phyloP scores from a whole-genome alignment of 495 filamentous ascomycete genomes.

The Darksidea phi region DNA sequence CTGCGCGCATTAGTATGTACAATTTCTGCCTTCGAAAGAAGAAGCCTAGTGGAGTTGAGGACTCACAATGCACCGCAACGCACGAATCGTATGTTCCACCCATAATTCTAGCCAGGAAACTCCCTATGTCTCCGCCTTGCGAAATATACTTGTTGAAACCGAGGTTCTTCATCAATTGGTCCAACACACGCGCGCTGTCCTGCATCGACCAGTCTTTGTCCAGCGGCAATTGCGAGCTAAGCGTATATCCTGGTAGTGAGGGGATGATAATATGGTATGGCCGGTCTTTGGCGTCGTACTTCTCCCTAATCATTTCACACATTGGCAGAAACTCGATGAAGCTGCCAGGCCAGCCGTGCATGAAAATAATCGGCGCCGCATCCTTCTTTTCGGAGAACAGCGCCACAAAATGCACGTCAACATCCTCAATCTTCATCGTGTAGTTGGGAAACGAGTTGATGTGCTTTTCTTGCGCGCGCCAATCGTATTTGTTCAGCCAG shows the following conservation, averaged over 20 bases:
- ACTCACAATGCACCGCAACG: slow-evolving; percentile 47
- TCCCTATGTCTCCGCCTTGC: slow-evolving; percentile 68
- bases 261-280: slow-evolving; percentile 69
- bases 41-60: neutral
- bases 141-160: slow-evolving; percentile 62
- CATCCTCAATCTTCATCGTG: slow-evolving; percentile 50
- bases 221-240: slow-evolving; percentile 55
- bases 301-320: slow-evolving; percentile 47
- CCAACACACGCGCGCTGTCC: slow-evolving; percentile 51
- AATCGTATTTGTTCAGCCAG: slow-evolving; percentile 53
- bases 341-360: slow-evolving; percentile 63
- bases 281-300: slow-evolving; percentile 55
- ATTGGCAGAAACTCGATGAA: slow-evolving; percentile 54
- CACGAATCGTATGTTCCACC: slow-evolving; percentile 44
- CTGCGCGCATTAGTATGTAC: slow-evolving; percentile 3
- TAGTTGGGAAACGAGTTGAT: slow-evolving; percentile 68
- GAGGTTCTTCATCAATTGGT: slow-evolving; percentile 59
- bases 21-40: neutral
- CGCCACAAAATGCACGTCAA: slow-evolving; percentile 61
- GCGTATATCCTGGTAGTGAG: slow-evolving; percentile 61
- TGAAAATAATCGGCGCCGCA: slow-evolving; percentile 60
- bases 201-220: slow-evolving; percentile 49
- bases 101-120: slow-evolving; percentile 50
- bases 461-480: slow-evolving; percentile 51
- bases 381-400: slow-evolving; percentile 59